phyloP scores from a whole-genome alignment of 176 grass and related monocot genomes.

The Avena eriantha region DNA sequence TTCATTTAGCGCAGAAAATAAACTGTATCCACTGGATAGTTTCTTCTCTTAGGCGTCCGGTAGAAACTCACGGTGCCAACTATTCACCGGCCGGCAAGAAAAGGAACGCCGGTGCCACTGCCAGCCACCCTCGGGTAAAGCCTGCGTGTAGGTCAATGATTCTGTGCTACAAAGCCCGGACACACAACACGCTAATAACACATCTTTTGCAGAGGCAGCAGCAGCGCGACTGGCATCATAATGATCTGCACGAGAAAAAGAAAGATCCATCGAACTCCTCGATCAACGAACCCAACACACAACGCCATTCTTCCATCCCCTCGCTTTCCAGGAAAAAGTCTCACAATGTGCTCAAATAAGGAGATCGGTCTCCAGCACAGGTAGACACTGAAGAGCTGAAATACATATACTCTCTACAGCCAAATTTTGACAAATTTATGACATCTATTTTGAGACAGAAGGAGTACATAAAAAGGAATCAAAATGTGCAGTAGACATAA shows the following conservation, averaged over 20 bases:
- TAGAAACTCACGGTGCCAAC: too few species aligned
- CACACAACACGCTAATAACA: constrained; percentile 37
- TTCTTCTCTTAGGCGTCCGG: too few species aligned
- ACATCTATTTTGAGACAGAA: too few species aligned
- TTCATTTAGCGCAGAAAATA: too few species aligned
- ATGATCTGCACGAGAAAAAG: constrained; percentile 28
- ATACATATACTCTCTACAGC: not conserved
- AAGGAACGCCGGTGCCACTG: constrained; percentile 10
- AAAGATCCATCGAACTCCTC: constrained; percentile 39
- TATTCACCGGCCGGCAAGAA: not conserved
- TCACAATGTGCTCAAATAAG: constrained; percentile 16
- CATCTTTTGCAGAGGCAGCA: constrained; percentile 41
- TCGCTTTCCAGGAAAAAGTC: constrained; percentile 36
- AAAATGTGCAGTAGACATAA: not conserved
- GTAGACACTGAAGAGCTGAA: not conserved
- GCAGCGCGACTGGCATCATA: constrained; percentile 33
- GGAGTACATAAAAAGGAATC: not conserved
- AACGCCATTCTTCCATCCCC: not conserved
- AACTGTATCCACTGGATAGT: too few species aligned
- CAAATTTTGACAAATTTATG: too few species aligned
- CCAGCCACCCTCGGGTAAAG: constrained; percentile 35
- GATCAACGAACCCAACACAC: constrained; percentile 21
- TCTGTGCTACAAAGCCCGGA: constrained; percentile 49
- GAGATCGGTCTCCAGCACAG: not conserved
- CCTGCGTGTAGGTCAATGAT: constrained; percentile 43